Evolutionary conservation across 306 rosid genomes (phyloP).

Genomic region (Glycine soja): DNA sequence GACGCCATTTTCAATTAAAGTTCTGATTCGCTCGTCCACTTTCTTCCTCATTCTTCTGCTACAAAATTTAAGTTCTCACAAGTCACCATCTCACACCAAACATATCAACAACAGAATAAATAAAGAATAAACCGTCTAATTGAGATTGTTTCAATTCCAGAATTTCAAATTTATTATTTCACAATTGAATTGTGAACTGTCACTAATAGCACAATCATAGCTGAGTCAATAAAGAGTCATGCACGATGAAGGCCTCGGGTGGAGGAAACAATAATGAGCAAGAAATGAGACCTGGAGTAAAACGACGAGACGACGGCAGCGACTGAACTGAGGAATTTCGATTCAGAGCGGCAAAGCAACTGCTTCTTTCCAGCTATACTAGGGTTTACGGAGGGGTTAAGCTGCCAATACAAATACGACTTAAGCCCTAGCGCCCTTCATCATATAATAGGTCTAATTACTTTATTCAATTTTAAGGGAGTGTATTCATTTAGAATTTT

Average conservation of each 20-base stretch:
- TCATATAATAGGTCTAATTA: no score
- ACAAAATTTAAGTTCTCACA: neutral
- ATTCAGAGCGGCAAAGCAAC: no score
- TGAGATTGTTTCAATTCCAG: neutral
- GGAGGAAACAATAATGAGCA: neutral
- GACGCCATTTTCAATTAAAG: constrained; percentile 94
- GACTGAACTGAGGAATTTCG: no score
- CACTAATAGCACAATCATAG: neutral
- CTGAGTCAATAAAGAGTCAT: no score
- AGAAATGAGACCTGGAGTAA: neutral
- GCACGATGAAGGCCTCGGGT: no score
- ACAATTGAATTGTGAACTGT: neutral
- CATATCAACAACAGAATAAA: neutral
- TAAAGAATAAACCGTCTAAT: neutral
- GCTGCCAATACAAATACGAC: neutral
- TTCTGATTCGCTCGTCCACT: constrained; percentile 91
- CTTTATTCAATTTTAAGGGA: no score
- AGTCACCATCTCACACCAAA: constrained; percentile 8
- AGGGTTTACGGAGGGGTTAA: no score
- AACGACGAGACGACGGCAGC: neutral
- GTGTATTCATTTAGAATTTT: no score
- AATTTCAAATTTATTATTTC: constrained; percentile 11
- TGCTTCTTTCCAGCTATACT: no score
- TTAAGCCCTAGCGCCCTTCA: no score
- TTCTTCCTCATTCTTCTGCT: constrained; percentile 83